phyloP scores from a whole-genome alignment of 2,329 filamentous ascomycete genomes.

The Penicillium sp. region DNA sequence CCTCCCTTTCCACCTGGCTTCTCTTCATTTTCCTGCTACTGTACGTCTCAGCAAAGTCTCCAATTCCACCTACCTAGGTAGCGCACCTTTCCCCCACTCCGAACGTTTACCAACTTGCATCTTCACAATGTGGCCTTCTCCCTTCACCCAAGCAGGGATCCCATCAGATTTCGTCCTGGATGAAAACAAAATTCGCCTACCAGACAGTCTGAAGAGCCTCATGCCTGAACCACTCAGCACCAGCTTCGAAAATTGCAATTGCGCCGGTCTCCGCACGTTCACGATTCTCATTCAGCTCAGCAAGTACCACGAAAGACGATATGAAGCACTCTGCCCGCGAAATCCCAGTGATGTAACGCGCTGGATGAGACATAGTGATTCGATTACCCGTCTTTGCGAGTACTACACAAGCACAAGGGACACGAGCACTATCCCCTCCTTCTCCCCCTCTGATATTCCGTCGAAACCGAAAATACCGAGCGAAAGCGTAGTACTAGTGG shows the following conservation, averaged over 20 bases:
- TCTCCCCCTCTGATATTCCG: neutral
- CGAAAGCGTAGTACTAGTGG: neutral
- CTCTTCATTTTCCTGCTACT: neutral
- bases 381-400: neutral
- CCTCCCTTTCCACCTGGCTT: neutral
- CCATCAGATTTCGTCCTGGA: neutral
- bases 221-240: neutral
- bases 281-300: neutral
- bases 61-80: no score
- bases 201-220: neutral
- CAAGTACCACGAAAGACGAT: neutral
- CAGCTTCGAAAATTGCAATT: neutral
- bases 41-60: neutral
- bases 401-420: neutral
- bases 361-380: neutral
- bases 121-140: no score
- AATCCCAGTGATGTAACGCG: neutral
- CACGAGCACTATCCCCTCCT: neutral
- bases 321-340: neutral
- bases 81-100: neutral
- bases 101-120: neutral
- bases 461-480: neutral
- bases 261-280: neutral
- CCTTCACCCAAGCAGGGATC: no score
- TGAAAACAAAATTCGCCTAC: neutral